Evolutionary conservation across 164 flowering plant species (phyloP).

Genomic region (Vitis riparia): DNA sequence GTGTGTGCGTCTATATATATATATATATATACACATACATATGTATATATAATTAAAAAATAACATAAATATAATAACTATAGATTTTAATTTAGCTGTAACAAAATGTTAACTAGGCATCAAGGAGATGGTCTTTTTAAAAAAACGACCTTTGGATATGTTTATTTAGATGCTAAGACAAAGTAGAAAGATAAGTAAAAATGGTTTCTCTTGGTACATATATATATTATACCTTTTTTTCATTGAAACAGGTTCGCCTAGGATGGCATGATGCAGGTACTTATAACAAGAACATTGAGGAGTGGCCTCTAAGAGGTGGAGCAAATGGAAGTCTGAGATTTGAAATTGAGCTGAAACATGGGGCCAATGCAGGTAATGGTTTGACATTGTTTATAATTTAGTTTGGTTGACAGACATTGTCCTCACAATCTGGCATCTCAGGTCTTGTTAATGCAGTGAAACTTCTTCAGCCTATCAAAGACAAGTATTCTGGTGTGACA

Average conservation of each 20-base stretch:
- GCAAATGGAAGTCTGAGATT: conserved; percentile 96
- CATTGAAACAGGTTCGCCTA: conserved; percentile 66
- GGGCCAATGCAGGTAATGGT: conserved; percentile 91
- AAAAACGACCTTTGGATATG: too few species aligned
- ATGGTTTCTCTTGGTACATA: too few species aligned
- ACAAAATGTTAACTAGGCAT: too few species aligned
- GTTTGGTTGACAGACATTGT: background rate
- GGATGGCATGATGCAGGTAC: conserved; percentile 99
- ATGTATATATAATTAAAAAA: too few species aligned
- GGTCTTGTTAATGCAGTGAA: conserved; percentile 93
- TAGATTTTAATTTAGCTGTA: background rate
- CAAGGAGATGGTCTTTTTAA: too few species aligned
- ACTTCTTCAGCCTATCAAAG: conserved; percentile 88
- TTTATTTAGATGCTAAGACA: too few species aligned
- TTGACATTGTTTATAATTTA: background rate
- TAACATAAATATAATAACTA: background rate
- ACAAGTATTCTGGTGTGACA: conserved; percentile 78
- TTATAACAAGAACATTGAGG: conserved; percentile 83
- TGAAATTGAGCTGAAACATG: conserved; percentile 90
- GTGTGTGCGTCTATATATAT: too few species aligned
- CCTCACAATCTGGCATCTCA: conserved; percentile 33
- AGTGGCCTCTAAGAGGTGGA: conserved; percentile 94
- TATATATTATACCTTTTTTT: background rate
- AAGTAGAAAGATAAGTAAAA: too few species aligned
- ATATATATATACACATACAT: too few species aligned